Evolutionary conservation across 164 flowering plant species (phyloP).

Genomic region (Vitis rupestris): DNA sequence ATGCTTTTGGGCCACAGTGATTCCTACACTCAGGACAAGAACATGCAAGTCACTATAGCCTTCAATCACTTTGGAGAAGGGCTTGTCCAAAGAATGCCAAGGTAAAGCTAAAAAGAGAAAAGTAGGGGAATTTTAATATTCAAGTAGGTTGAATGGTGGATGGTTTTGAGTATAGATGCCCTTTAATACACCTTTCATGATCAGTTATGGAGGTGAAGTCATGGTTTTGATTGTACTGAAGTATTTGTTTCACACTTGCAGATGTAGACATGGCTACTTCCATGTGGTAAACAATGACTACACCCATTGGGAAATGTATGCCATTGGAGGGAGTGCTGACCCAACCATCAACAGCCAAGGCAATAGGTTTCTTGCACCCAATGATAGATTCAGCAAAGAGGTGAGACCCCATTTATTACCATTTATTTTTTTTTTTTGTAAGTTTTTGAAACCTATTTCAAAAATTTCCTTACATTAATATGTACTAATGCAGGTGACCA

Average conservation of each 20-base stretch:
- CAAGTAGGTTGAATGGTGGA: no score
- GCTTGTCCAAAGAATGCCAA: constrained; percentile 84
- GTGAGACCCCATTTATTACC: constrained; percentile 20
- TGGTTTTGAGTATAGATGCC: no score
- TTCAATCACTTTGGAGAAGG: constrained; percentile 89
- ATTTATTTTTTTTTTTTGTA: background rate
- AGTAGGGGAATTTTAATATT: background rate
- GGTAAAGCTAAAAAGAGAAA: constrained; percentile 33
- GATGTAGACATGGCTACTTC: constrained; percentile 84
- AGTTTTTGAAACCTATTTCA: background rate
- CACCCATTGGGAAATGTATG: constrained; percentile 93
- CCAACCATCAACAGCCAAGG: constrained; percentile 88
- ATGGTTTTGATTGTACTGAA: no score
- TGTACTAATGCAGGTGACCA: constrained; percentile 55
- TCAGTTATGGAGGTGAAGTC: background rate
- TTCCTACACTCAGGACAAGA: constrained; percentile 60
- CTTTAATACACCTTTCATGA: background rate
- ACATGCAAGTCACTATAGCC: constrained; percentile 83
- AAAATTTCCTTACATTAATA: background rate
- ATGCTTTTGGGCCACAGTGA: constrained; percentile 88
- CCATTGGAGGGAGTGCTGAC: constrained; percentile 81
- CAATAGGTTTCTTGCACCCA: constrained; percentile 72
- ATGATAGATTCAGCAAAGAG: constrained; percentile 58
- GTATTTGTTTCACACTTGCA: constrained; percentile 23
- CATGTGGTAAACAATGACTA: constrained; percentile 96